Evolutionary conservation across 108 stramenopile genomes (phyloP).

Genomic region (Skeletonema marinoi): DNA sequence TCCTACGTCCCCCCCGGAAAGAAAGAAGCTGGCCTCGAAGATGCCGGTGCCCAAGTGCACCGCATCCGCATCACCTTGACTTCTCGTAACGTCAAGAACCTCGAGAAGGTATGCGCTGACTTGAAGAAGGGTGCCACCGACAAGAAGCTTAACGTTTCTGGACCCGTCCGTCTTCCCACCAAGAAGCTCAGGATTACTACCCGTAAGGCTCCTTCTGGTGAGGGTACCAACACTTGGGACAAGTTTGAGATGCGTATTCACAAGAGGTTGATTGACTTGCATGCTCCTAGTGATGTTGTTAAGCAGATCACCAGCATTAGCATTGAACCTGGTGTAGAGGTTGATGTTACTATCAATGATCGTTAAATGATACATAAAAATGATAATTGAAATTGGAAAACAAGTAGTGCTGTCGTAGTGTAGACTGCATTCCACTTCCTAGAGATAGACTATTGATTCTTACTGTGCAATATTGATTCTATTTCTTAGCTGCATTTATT

Average conservation of each 20-base stretch:
- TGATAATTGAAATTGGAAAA: conserved; percentile 4
- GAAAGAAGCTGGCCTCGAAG: conserved; percentile 55
- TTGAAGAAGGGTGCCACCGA: conserved; percentile 95
- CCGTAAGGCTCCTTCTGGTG: conserved; percentile 99
- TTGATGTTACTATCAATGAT: conserved; percentile 96
- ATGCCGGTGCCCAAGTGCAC: conserved; percentile 81
- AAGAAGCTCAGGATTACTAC: conserved; percentile 96
- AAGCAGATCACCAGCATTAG: conserved; percentile 98
- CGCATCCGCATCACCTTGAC: conserved; percentile 99
- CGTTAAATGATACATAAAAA: conserved; percentile 51
- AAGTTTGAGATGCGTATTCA: conserved; percentile 99
- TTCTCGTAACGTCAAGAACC: conserved; percentile 96
- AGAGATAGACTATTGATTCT: too few relatives aligned
- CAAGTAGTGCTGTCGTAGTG: too few relatives aligned
- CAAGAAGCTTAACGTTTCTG: conserved; percentile 93
- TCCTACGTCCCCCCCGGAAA: conserved; percentile 77
- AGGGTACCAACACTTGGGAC: conserved; percentile 99
- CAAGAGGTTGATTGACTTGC: conserved; percentile 99
- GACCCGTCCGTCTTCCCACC: conserved; percentile 99
- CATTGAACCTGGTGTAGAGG: conserved; percentile 99
- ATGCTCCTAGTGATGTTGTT: conserved; percentile 95
- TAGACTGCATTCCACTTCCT: too few relatives aligned
- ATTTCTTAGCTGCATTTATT: background rate
- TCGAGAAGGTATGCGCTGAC: conserved; percentile 99
- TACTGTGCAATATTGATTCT: background rate